These are phyloP conservation scores for Paraleonurus japonicus DNA, from an alignment of 257 asterid genomes.

Conservation along the genomic window DNA sequence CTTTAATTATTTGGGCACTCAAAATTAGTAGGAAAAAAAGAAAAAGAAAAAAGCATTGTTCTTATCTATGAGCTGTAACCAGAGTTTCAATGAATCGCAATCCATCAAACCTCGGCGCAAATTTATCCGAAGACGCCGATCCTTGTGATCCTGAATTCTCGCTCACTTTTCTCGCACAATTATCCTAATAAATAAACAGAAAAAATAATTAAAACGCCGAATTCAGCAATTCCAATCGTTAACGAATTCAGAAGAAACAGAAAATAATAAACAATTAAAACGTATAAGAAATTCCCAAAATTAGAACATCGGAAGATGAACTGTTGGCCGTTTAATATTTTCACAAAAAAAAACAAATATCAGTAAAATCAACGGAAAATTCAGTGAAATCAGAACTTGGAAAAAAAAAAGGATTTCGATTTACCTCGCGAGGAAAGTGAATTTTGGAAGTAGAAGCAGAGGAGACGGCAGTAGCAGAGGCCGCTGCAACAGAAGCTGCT, in stretches of 20 bases:
- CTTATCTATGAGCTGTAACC: slow-evolving; percentile 71
- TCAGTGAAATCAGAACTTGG: background rate
- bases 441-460: slow-evolving; percentile 46
- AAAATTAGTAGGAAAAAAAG: background rate
- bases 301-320: background rate
- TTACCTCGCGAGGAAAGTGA: slow-evolving; percentile 44
- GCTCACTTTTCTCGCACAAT: slow-evolving; percentile 23
- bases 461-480: slow-evolving; percentile 52
- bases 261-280: background rate
- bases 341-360: too few relatives aligned
- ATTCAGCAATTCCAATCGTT: background rate
- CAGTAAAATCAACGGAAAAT: background rate
- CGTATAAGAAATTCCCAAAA: background rate
- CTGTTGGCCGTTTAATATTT: background rate
- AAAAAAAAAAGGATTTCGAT: too few relatives aligned
- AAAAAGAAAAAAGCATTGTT: background rate
- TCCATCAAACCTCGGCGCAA: slow-evolving; percentile 80
- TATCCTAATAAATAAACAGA: slow-evolving; percentile 14
- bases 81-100: slow-evolving; percentile 77
- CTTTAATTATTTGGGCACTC: slow-evolving; percentile 20
- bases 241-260: background rate
- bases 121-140: slow-evolving; percentile 51
- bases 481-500: slow-evolving; percentile 61
- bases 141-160: slow-evolving; percentile 38
- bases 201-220: background rate